phyloP scores from a whole-genome alignment of 768 basidiomycete genomes.

The Fomitopsis serialis region DNA sequence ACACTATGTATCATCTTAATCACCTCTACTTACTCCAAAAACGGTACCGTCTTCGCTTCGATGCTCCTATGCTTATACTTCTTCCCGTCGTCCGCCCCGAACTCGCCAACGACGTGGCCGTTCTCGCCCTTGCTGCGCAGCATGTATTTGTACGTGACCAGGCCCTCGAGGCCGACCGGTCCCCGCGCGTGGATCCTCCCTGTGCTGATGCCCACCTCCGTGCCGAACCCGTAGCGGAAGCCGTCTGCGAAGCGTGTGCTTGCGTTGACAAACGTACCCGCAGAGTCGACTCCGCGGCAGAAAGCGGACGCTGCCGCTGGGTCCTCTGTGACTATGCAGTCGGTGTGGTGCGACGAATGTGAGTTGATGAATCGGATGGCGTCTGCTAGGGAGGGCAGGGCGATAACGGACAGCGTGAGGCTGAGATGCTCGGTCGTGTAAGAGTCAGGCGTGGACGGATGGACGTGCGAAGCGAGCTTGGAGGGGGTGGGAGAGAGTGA shows the following conservation, averaged over 20 bases:
- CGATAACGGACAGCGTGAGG: conserved; percentile 75
- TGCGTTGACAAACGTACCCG: conserved; percentile 92
- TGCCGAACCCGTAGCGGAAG: conserved; percentile 94
- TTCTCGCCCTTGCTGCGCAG: conserved; percentile 64
- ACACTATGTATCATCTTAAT: not conserved
- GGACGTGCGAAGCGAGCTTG: conserved; percentile 43
- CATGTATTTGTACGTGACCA: conserved; percentile 96
- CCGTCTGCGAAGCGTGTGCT: conserved; percentile 96
- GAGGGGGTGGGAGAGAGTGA: conserved; percentile 22
- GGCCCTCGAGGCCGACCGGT: conserved; percentile 89
- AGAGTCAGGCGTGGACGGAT: conserved; percentile 49
- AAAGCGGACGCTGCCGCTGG: conserved; percentile 61
- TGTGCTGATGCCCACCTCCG: conserved; percentile 96
- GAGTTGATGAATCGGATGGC: conserved; percentile 89
- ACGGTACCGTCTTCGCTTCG: conserved; percentile 39
- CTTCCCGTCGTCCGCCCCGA: conserved; percentile 64
- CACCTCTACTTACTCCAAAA: conserved; percentile 23
- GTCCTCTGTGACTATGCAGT: conserved; percentile 85
- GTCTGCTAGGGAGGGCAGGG: conserved; percentile 60
- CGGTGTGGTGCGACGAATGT: conserved; percentile 95
- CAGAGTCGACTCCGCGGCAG: conserved; percentile 84
- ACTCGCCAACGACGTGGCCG: conserved; percentile 87
- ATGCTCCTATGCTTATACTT: conserved; percentile 68
- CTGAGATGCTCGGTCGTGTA: conserved; percentile 89
- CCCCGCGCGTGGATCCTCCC: conserved; percentile 95